Base-by-base conservation (phyloP, 306 rosid genomes). In the Citrullus mucosospermus region DNA sequence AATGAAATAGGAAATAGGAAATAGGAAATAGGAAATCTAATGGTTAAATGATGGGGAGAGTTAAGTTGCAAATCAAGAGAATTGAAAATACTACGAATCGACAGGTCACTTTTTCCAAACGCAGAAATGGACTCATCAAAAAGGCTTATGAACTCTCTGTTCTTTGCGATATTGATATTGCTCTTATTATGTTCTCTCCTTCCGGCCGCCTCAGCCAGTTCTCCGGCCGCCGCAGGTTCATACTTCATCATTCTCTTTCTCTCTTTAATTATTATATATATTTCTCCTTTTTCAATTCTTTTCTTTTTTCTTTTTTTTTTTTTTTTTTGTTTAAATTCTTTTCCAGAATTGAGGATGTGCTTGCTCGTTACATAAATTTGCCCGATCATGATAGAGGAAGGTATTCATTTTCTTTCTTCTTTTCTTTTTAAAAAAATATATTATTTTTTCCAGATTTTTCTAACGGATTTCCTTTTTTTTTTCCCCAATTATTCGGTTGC, bases 341-440 rank as follows among this genome's bases (percentile, higher is more conserved):
- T 53, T 78, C 36, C 89, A 93, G 98, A 88, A 91, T 93, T 36
- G 98, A 93, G 71, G 98, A 93, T 69, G 98, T 93, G 39, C 85
- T 93, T 28, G 88, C 90, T 61, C 98, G 97, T 48, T 93, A 82
- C 80, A 87, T 93, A 62, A 90, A 91, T 84, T 90, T 93, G 76
- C 89, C 97, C 0, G 93, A 93, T 44, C 91, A 88, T 80, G 97
- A 91, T 80, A 87, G 97, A 91, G 93, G 89, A 75, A 81, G 85
- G 98, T 91, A 89, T 25, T 44, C 17, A 5, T 9, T 59, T 8
- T 38, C 39, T 60, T 25, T 25, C 28, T 1, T 25, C 1, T 25
- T 25, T 25, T 25, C 0, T 25, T 25, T 25, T 25, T 25, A 25
- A 25, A 25, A 0, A n/a, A n/a, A n/a, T n/a, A 25, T 25, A 25